Evolutionary conservation across 345 rosid species (phyloP), one percentile per base, ranked within the genome.

Genomic region (Abelmoschus esculentus): DNA sequence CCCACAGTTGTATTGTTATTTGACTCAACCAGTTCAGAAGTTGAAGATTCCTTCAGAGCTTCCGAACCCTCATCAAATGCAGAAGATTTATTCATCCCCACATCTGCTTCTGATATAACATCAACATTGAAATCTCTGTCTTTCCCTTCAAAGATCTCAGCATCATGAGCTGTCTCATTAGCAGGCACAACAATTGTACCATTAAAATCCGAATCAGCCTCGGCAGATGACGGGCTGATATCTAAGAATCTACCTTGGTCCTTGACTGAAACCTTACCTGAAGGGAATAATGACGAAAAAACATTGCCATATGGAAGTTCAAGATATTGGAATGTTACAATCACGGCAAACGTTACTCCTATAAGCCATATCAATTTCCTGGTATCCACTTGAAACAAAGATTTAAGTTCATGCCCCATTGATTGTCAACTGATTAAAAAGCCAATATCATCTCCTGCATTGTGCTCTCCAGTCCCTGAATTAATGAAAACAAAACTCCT

Each of bases 351-450:
- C 61, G 75, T 70, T 3, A 78, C 9, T 66, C 80, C 90, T 69
- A 69, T 42, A 63, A 83, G 59, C 81, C 88, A 75, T 19, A 89
- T 74, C 76, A 79, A 65, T 79, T 72, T 87, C 88, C 85, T 79
- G 38, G 82, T 80, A 50, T 83, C 86, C 44, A 78, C 65, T 13
- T 73, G 83, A 75, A 82, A 79, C 55, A 74, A 50, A 42, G 69
- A 78, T 76, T 78, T 83, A 69, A 83, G 18, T 73, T 80, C 82
- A 62, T 78, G 72, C 61, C 89, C 86, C 97, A 90, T 89, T 12
- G 14, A 56, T 29, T 11, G 26, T 38, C 28, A 44, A n/a, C 46
- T 26, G 54, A 34, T 40, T 62, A 8, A 53, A 70, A 60, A 2
- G 59, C 34, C 61, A 53, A 42, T 64, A 59, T 50, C 76, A 80